phyloP scores from a whole-genome alignment of 306 rosid species.

The Biancaea sappan region DNA sequence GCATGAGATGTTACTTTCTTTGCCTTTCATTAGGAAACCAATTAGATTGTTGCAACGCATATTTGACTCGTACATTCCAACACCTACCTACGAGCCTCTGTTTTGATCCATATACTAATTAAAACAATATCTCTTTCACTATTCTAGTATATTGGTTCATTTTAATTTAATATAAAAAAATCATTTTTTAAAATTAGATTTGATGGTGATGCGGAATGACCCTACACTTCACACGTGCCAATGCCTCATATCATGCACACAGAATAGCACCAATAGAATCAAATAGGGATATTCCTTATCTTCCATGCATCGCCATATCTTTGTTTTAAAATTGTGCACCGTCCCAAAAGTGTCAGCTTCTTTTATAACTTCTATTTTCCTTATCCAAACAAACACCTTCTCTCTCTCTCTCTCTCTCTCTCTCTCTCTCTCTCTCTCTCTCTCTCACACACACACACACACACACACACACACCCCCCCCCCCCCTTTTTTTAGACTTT shows the following conservation, averaged over 20 bases:
- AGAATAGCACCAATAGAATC: slow-evolving; percentile 13
- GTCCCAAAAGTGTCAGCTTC: not conserved
- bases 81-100: slow-evolving; percentile 5
- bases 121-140: too few species aligned
- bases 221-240: slow-evolving; percentile 28
- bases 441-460: too few species aligned
- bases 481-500: too few species aligned
- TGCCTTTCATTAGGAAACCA: slow-evolving; percentile 10
- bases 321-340: not conserved
- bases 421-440: too few species aligned
- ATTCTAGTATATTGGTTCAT: not conserved
- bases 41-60: slow-evolving; percentile 1
- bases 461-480: too few species aligned
- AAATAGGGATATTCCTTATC: slow-evolving; percentile 31
- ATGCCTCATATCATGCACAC: not conserved
- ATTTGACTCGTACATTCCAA: slow-evolving; percentile 29
- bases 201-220: not conserved
- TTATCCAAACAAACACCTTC: too few species aligned
- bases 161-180: not conserved
- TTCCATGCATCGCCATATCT: not conserved
- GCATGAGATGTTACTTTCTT: not conserved
- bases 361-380: not conserved
- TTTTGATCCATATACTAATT: not conserved
- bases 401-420: too few species aligned
- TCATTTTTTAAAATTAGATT: not conserved